phyloP scores from a whole-genome alignment of 768 basidiomycete genomes.

The Jaapia argillacea region DNA sequence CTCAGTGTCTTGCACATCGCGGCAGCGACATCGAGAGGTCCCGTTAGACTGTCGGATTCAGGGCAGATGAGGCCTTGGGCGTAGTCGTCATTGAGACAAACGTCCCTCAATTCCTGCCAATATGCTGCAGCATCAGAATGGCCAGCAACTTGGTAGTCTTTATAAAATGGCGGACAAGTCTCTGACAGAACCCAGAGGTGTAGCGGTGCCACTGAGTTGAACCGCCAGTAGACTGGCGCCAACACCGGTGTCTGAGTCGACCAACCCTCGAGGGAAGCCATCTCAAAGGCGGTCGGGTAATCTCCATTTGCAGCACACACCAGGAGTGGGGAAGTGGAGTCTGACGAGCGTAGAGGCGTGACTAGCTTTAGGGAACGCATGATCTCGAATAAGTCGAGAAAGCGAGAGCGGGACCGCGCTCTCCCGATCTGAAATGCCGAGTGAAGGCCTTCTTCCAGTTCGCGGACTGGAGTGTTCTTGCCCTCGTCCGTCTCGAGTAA shows the following conservation, averaged over 20 bases:
- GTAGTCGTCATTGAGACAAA: conserved; percentile 30
- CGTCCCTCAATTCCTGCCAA: conserved; percentile 48
- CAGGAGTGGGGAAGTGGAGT: conserved; percentile 30
- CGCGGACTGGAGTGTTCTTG: conserved; percentile 35
- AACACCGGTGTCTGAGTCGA: conserved; percentile 29
- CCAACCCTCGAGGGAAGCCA: conserved; percentile 32
- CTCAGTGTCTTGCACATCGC: conserved; percentile 41
- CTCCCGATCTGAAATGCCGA: conserved; percentile 46
- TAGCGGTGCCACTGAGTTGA: conserved; percentile 44
- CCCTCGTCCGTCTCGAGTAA: conserved; percentile 41
- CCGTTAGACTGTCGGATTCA: conserved; percentile 11
- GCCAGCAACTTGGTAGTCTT: conserved; percentile 31
- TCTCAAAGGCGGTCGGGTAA: conserved; percentile 37
- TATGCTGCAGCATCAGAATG: conserved; percentile 31
- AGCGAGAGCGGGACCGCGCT: conserved; percentile 44
- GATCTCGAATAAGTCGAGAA: conserved; percentile 53
- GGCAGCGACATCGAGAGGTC: conserved; percentile 15
- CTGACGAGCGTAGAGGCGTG: conserved; percentile 42
- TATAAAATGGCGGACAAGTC: conserved; percentile 42
- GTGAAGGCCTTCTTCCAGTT: conserved; percentile 42
- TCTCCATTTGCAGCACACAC: conserved; percentile 31
- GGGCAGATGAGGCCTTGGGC: conserved; percentile 12
- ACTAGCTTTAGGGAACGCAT: conserved; percentile 49
- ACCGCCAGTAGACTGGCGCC: conserved; percentile 59
- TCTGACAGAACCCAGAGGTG: conserved; percentile 51